phyloP scores from a whole-genome alignment of 2,329 filamentous ascomycete genomes.

The Metarhizium rileyi region DNA sequence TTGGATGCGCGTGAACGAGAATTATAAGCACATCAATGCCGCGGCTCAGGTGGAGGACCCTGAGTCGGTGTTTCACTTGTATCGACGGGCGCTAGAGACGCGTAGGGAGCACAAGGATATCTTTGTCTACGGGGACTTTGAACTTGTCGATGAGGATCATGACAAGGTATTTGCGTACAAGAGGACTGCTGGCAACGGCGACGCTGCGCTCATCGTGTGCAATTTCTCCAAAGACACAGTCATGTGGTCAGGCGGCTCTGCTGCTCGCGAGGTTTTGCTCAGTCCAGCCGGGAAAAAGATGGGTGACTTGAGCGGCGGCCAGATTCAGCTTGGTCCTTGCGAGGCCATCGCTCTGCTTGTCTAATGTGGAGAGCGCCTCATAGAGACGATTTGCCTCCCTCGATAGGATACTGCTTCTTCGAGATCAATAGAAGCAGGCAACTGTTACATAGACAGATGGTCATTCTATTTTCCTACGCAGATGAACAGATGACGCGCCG shows the following conservation, averaged over 20 bases:
- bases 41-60: conserved; percentile 37
- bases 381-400: too few species aligned
- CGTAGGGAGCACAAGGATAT: conserved; percentile 52
- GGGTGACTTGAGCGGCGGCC: conserved; percentile 16
- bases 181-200: conserved; percentile 21
- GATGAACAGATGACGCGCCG: background rate
- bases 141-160: conserved; percentile 26
- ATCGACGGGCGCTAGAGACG: conserved; percentile 46
- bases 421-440: too few species aligned
- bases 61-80: conserved; percentile 50
- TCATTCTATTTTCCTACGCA: background rate
- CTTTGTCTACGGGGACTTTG: conserved; percentile 54
- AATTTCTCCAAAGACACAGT: conserved; percentile 27
- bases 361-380: conserved; percentile 1
- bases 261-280: conserved; percentile 24
- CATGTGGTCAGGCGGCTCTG: conserved; percentile 19
- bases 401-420: too few species aligned
- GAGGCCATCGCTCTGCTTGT: conserved; percentile 27
- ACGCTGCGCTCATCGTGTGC: conserved; percentile 25
- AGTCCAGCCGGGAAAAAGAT: conserved; percentile 21
- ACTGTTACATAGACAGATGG: background rate
- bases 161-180: conserved; percentile 29
- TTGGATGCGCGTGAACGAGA: conserved; percentile 63
- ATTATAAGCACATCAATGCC: conserved; percentile 54
- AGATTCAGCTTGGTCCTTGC: conserved; percentile 24